Evolutionary conservation across 768 basidiomycete genomes (phyloP).

Genomic region (Boletus tomentosulus): DNA sequence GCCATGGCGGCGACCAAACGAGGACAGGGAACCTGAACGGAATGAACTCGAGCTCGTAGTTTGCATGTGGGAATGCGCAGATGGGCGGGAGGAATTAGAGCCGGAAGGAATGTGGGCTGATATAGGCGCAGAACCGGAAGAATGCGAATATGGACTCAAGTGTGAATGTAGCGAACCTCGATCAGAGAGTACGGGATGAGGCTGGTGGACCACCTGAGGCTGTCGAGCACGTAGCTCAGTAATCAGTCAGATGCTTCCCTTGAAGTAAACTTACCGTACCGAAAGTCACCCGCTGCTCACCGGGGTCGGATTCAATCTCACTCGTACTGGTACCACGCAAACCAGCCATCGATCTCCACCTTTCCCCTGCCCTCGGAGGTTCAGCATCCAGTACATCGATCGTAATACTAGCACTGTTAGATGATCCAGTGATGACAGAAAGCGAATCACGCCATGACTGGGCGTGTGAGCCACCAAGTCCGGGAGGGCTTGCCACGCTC

Average conservation of each 20-base stretch:
- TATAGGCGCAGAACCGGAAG: slow-evolving; percentile 52
- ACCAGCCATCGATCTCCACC: slow-evolving; percentile 54
- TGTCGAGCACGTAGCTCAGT: slow-evolving; percentile 24
- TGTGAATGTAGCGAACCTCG: slow-evolving; percentile 64
- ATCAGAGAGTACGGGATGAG: slow-evolving; percentile 48
- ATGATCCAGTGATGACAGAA: slow-evolving; percentile 30
- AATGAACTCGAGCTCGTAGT: slow-evolving; percentile 37
- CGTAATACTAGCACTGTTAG: slow-evolving; percentile 32
- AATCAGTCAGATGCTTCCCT: slow-evolving; percentile 3
- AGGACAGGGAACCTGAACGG: slow-evolving; percentile 51
- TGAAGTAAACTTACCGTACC: slow-evolving; percentile 48
- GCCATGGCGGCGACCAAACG: slow-evolving; percentile 42
- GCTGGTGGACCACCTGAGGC: slow-evolving; percentile 43
- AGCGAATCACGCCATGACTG: slow-evolving; percentile 34
- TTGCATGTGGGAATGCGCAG: slow-evolving; percentile 38
- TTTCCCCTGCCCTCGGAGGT: slow-evolving; percentile 56
- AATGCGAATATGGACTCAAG: slow-evolving; percentile 42
- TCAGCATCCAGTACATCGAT: slow-evolving; percentile 67
- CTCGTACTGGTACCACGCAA: slow-evolving; percentile 13
- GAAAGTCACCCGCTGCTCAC: slow-evolving; percentile 52
- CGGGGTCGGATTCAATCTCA: slow-evolving; percentile 18
- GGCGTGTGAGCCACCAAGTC: slow-evolving; percentile 32
- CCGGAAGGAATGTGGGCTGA: slow-evolving; percentile 43
- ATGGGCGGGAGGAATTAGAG: slow-evolving; percentile 54
- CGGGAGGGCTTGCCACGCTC: slow-evolving; percentile 32